Conservation (phyloP, 2,329 filamentous ascomycete genomes). For the Penicillium sp. region DNA sequence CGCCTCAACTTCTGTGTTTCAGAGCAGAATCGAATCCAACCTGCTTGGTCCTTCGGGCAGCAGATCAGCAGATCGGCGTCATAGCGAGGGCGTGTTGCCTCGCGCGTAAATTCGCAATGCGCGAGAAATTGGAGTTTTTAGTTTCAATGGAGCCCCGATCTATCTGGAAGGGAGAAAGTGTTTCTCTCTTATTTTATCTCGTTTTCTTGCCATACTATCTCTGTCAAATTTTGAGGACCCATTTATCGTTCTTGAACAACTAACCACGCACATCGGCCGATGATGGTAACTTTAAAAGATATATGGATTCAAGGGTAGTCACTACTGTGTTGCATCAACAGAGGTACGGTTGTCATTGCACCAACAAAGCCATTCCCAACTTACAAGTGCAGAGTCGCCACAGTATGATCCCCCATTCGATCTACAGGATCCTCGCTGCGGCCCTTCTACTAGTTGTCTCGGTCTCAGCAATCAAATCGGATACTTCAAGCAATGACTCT, state of each 20-base stretch:
- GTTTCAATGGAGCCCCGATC: constrained; percentile 23
- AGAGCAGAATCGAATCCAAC: constrained; percentile 11
- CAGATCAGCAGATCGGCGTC: constrained; percentile 17
- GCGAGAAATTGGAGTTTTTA: constrained; percentile 5
- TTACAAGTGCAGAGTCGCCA: constrained; percentile 26
- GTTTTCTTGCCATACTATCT: neutral
- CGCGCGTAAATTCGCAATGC: constrained; percentile 20
- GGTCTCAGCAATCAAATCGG: constrained; percentile 28
- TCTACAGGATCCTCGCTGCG: constrained; percentile 31
- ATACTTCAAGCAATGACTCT: constrained; percentile 20
- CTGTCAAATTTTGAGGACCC: neutral
- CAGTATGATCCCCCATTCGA: constrained; percentile 41
- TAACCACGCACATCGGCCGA: constrained; percentile 12
- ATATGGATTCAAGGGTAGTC: constrained; percentile 30
- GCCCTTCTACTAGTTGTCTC: constrained; percentile 26
- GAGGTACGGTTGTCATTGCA: constrained; percentile 20
- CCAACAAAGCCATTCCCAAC: neutral
- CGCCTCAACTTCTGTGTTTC: constrained; percentile 29
- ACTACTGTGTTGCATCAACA: constrained; percentile 21
- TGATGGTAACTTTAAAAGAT: constrained; percentile 28
- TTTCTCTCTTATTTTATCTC: constrained; percentile 8
- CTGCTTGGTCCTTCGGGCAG: constrained; percentile 9
- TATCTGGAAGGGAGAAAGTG: neutral
- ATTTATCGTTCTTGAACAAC: neutral
- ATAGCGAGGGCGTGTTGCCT: constrained; percentile 14